These are phyloP conservation scores for Hyaloscypha variabilis DNA, from an alignment of 495 filamentous ascomycete genomes.

Conservation along the genomic window DNA sequence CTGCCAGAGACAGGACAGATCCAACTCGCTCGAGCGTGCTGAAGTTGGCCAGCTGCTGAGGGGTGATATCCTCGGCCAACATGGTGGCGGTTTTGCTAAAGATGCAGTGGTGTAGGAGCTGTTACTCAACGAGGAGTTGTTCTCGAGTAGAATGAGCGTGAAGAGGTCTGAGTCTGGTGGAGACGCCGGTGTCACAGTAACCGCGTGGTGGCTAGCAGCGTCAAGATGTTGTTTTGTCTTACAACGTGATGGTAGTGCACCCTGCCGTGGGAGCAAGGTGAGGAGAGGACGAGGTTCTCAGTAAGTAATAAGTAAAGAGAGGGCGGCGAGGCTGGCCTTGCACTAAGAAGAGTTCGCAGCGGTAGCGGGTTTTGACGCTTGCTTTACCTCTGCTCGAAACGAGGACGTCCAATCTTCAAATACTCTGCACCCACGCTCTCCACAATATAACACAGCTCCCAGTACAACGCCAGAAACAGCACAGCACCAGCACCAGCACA, in stretches of 20 bases:
- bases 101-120: background rate
- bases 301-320: background rate
- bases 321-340: background rate
- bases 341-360: background rate
- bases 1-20: slow-evolving; percentile 71
- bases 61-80: slow-evolving; percentile 25
- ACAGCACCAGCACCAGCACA: background rate
- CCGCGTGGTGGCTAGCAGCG: background rate
- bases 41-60: slow-evolving; percentile 29
- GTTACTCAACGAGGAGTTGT: background rate
- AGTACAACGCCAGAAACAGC: background rate
- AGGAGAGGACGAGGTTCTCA: background rate
- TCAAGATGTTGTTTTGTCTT: background rate
- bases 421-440: background rate
- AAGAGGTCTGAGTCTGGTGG: background rate
- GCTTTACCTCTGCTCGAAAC: background rate
- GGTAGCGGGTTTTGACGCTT: background rate
- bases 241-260: background rate
- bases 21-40: slow-evolving; percentile 62
- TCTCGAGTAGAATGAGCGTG: background rate
- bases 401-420: background rate
- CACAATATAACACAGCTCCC: background rate
- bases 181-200: background rate
- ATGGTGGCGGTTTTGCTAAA: slow-evolving; percentile 18
- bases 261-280: background rate